phyloP scores from a whole-genome alignment of 176 grass and related monocot genomes.

The Pontederia paniculata region DNA sequence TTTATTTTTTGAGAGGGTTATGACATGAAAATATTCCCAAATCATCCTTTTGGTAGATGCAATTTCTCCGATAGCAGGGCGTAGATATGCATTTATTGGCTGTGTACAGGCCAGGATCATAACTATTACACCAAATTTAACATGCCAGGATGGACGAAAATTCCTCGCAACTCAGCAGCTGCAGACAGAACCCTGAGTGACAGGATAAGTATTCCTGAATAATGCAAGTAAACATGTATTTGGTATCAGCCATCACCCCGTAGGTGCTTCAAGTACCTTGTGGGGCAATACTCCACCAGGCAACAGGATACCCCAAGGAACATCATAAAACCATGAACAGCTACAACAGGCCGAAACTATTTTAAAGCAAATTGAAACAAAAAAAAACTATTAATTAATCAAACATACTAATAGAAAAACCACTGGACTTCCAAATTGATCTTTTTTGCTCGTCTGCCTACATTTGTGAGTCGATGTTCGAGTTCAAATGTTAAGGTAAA shows the following conservation, averaged over 20 bases:
- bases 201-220: constrained; percentile 58
- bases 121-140: constrained; percentile 48
- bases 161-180: constrained; percentile 59
- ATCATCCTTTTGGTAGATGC: constrained; percentile 28
- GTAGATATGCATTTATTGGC: constrained; percentile 63
- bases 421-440: too few relatives aligned
- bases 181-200: constrained; percentile 66
- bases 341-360: constrained; percentile 60
- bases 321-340: constrained; percentile 94
- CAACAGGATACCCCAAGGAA: constrained; percentile 73
- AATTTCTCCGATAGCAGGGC: constrained; percentile 34
- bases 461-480: too few relatives aligned
- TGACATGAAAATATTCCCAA: constrained; percentile 65
- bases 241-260: constrained; percentile 63
- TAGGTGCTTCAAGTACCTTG: constrained; percentile 68
- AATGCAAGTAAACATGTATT: constrained; percentile 67
- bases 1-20: too few relatives aligned
- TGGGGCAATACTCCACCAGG: constrained; percentile 54
- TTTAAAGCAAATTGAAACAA: too few relatives aligned
- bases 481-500: too few relatives aligned
- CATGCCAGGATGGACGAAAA: constrained; percentile 53
- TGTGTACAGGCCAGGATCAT: constrained; percentile 38
- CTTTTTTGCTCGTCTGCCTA: too few relatives aligned
- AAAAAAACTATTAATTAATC: too few relatives aligned
- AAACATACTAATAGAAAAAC: too few relatives aligned